Conservation (phyloP, 192 early-diverging fungal genomes). For the Funneliformis mosseae region DNA sequence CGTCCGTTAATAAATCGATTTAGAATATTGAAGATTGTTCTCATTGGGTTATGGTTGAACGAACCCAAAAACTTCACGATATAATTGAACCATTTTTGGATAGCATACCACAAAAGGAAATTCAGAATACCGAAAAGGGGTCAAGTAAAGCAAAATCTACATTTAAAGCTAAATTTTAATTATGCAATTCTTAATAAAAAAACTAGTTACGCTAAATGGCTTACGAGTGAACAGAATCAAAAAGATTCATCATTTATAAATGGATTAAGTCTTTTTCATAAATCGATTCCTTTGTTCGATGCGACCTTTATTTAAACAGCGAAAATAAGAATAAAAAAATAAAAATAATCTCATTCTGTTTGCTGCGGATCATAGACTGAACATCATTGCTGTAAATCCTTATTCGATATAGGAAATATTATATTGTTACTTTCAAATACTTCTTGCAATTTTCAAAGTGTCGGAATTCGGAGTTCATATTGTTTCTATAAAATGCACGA, state of each 20-base stretch:
- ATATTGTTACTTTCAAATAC: too few species aligned
- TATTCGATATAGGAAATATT: too few species aligned
- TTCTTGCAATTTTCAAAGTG: too few species aligned
- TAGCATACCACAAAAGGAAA: not conserved
- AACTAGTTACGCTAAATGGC: not conserved
- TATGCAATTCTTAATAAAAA: not conserved
- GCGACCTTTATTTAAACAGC: too few species aligned
- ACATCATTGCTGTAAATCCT: too few species aligned
- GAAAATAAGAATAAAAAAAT: too few species aligned
- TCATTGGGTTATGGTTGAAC: constrained; percentile 29
- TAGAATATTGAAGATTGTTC: constrained; percentile 3
- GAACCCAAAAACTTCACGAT: constrained; percentile 14
- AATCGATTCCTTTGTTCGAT: too few species aligned
- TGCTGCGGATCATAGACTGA: too few species aligned
- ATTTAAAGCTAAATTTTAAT: not conserved
- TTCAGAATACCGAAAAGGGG: not conserved
- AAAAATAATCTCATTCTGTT: too few species aligned
- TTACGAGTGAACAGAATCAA: not conserved
- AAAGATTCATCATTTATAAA: not conserved
- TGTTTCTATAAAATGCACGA: too few species aligned
- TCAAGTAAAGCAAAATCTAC: not conserved
- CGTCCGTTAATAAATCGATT: not conserved
- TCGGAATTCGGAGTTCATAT: too few species aligned
- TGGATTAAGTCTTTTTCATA: too few species aligned
- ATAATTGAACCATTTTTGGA: constrained; percentile 21